A percentile compares a stretch with the other conserved stretches of the same genome.
Conservation (phyloP, 768 basidiomycete species). For the Boletus sp. region DNA sequence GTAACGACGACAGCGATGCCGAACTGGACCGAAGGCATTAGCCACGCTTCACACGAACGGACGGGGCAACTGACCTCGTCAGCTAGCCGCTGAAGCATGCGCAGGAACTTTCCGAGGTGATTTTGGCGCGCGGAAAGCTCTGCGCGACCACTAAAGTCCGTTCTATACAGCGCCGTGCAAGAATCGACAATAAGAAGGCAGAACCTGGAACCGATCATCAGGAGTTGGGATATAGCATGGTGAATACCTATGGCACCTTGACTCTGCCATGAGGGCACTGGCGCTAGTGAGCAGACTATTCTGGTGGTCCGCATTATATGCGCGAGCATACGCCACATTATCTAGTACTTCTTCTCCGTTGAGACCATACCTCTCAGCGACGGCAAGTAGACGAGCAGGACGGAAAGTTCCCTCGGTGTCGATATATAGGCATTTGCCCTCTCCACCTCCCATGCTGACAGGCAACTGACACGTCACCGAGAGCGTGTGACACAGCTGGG, state of each 20-base stretch:
- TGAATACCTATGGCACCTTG: slow-evolving; percentile 58
- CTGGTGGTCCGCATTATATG: slow-evolving; percentile 99
- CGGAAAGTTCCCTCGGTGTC: slow-evolving; percentile 99
- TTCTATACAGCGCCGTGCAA: slow-evolving; percentile 91
- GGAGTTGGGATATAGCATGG: background rate
- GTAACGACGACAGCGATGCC: slow-evolving; percentile 97
- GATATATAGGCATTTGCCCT: slow-evolving; percentile 98
- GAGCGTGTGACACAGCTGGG: slow-evolving; percentile 95
- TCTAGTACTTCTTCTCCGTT: slow-evolving; percentile 98
- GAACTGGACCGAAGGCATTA: slow-evolving; percentile 53
- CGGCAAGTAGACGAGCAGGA: slow-evolving; percentile 89
- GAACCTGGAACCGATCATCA: slow-evolving; percentile 56
- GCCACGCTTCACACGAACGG: slow-evolving; percentile 1
- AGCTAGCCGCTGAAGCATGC: slow-evolving; percentile 88
- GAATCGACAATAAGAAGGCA: slow-evolving; percentile 96
- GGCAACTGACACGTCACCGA: slow-evolving; percentile 98
- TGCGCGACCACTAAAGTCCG: slow-evolving; percentile 93
- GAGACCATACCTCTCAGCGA: slow-evolving; percentile 94
- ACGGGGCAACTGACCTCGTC: slow-evolving; percentile 71
- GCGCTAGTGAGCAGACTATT: slow-evolving; percentile 85
- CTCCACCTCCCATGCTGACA: slow-evolving; percentile 96
- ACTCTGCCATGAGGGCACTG: slow-evolving; percentile 99
- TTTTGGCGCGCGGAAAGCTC: slow-evolving; percentile 94
- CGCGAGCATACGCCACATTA: slow-evolving; percentile 97
- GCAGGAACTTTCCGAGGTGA: slow-evolving; percentile 93